A percentile compares a stretch with the other conserved stretches of the same genome.
phyloP scores from a whole-genome alignment of 768 basidiomycete genomes.

The Cyclocybe cylindracea region DNA sequence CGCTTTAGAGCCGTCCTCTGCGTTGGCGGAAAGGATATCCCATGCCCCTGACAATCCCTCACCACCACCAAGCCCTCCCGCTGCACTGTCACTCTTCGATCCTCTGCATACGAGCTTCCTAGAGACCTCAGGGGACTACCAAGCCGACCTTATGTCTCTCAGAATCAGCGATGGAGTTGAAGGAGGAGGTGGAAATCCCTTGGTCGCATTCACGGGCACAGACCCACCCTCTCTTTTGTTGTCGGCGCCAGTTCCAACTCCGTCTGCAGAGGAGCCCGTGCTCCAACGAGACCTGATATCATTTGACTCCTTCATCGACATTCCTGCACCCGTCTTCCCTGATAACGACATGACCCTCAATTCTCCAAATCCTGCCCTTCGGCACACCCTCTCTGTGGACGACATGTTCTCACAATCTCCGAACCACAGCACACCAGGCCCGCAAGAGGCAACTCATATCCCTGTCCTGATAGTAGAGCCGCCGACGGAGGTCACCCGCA shows the following conservation, averaged over 20 bases:
- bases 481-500: not conserved
- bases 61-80: slow-evolving; percentile 43
- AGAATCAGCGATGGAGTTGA: slow-evolving; percentile 9
- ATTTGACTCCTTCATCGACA: slow-evolving; percentile 40
- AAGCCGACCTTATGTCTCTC: slow-evolving; percentile 22
- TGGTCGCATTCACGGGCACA: not conserved
- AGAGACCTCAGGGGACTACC: slow-evolving; percentile 18
- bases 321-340: not conserved
- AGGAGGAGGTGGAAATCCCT: slow-evolving; percentile 1
- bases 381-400: slow-evolving; percentile 14
- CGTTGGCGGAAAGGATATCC: slow-evolving; percentile 64
- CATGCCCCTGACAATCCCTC: slow-evolving; percentile 78
- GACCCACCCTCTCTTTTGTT: not conserved
- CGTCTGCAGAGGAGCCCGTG: not conserved
- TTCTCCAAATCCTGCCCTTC: not conserved
- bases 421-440: not conserved
- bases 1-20: slow-evolving; percentile 62
- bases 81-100: slow-evolving; percentile 23
- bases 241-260: slow-evolving; percentile 5
- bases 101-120: slow-evolving; percentile 20
- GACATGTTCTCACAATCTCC: slow-evolving; percentile 20
- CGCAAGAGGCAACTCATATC: not conserved
- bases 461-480: slow-evolving; percentile 1
- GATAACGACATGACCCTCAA: not conserved
- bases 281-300: slow-evolving; percentile 21